Evolutionary conservation across 2,329 filamentous ascomycete species (phyloP).

Genomic region (Ceratocystis variospora): DNA sequence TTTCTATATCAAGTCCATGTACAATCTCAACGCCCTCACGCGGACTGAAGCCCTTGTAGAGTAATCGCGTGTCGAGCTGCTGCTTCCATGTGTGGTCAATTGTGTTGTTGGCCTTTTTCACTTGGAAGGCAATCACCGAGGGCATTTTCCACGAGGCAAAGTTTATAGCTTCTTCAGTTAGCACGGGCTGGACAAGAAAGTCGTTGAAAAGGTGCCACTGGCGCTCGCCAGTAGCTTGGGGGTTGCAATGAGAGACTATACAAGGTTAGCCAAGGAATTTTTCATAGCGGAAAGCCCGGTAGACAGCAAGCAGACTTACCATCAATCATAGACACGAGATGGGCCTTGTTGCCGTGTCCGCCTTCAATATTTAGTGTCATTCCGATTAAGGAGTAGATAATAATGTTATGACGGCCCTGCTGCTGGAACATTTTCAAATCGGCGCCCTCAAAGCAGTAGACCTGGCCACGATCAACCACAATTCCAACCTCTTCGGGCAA

Average conservation of each 20-base stretch:
- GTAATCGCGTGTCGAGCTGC: constrained; percentile 65
- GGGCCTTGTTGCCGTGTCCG: constrained; percentile 62
- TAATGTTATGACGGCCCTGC: constrained; percentile 64
- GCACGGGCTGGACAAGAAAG: constrained; percentile 71
- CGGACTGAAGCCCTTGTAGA: constrained; percentile 53
- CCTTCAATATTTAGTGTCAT: constrained; percentile 82
- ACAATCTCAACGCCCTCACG: constrained; percentile 38
- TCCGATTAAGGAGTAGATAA: constrained; percentile 82
- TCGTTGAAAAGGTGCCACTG: constrained; percentile 98
- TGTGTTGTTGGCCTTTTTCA: constrained; percentile 64
- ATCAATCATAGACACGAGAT: constrained; percentile 84
- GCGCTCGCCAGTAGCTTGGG: constrained; percentile 41
- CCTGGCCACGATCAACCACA: constrained; percentile 77
- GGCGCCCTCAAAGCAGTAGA: constrained; percentile 88
- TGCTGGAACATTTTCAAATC: constrained; percentile 71
- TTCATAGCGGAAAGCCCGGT: neutral
- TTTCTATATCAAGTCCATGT: constrained; percentile 39
- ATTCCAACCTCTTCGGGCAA: constrained; percentile 88
- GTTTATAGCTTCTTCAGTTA: constrained; percentile 66
- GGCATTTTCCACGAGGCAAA: constrained; percentile 91
- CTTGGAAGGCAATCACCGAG: constrained; percentile 73
- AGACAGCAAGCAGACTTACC: constrained; percentile 34
- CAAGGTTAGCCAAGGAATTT: neutral
- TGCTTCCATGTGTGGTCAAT: constrained; percentile 81
- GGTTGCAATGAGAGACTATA: constrained; percentile 17